phyloP scores from a whole-genome alignment of 2,329 filamentous ascomycete genomes.

The Malbranchea cinnamomea region DNA sequence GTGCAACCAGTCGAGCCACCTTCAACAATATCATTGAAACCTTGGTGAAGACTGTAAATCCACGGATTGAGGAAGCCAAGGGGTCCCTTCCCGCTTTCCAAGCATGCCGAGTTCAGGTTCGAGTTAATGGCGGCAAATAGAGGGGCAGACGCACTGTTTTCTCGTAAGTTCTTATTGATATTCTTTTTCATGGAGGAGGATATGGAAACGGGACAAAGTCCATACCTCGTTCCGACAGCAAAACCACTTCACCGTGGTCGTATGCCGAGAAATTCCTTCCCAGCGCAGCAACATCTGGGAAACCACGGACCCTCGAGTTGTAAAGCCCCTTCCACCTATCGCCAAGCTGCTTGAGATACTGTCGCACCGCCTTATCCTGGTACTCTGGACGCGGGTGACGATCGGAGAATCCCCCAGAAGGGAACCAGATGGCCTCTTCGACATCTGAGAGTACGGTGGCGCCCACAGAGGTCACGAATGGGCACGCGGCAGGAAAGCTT shows the following conservation, averaged over 20 bases:
- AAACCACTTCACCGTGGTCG: constrained; percentile 21
- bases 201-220: neutral
- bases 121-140: constrained; percentile 48
- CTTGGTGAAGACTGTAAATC: constrained; percentile 37
- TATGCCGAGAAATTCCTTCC: constrained; percentile 26
- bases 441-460: constrained; percentile 39
- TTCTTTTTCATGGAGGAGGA: neutral
- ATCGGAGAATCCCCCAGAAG: constrained; percentile 35
- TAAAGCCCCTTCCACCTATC: constrained; percentile 32
- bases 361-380: constrained; percentile 30
- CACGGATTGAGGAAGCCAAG: constrained; percentile 49
- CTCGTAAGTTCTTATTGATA: neutral
- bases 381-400: constrained; percentile 34
- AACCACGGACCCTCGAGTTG: constrained; percentile 40
- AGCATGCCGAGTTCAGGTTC: constrained; percentile 48
- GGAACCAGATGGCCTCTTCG: constrained; percentile 40
- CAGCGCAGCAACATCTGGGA: constrained; percentile 49
- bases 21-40: constrained; percentile 34
- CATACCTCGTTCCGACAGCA: constrained; percentile 35
- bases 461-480: constrained; percentile 49
- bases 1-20: constrained; percentile 33
- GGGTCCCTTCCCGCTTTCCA: constrained; percentile 37
- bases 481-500: constrained; percentile 42
- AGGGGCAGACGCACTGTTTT: constrained; percentile 40
- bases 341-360: constrained; percentile 29